Evolutionary conservation across 2,329 filamentous ascomycete species (phyloP).

Genomic region (Penicillium verrucosum): DNA sequence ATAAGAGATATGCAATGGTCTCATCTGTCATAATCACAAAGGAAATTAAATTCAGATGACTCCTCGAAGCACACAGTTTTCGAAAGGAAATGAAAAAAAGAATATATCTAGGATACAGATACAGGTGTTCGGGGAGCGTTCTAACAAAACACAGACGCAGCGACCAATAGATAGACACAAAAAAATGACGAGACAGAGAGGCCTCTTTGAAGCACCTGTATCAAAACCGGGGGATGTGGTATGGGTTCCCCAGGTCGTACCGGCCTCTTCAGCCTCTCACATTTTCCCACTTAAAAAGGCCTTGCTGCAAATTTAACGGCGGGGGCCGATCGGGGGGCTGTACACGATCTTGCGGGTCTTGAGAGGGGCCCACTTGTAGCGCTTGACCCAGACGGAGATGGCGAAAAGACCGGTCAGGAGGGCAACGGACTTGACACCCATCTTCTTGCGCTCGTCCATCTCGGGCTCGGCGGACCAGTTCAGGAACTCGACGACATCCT

Average conservation of each 20-base stretch:
- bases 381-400: constrained; percentile 94
- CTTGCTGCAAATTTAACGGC: constrained; percentile 32
- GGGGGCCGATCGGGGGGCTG: constrained; percentile 61
- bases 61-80: constrained; percentile 40
- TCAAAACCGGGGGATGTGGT: constrained; percentile 24
- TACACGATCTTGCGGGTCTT: constrained; percentile 95
- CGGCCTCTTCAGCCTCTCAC: constrained; percentile 27
- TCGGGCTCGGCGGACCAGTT: constrained; percentile 99
- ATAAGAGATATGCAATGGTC: neutral
- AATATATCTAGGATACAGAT: constrained; percentile 45
- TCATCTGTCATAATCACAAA: constrained; percentile 30
- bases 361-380: constrained; percentile 97
- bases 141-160: constrained; percentile 37
- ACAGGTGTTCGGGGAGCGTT: constrained; percentile 39
- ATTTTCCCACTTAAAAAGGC: constrained; percentile 32
- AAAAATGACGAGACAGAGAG: constrained; percentile 27
- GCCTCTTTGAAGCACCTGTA: constrained; percentile 21
- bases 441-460: constrained; percentile 99
- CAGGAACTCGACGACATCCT: constrained; percentile 97
- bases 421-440: constrained; percentile 94
- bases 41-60: constrained; percentile 38
- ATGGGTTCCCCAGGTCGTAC: constrained; percentile 26
- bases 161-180: constrained; percentile 30
- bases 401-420: constrained; percentile 76
- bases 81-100: constrained; percentile 35